Percentiles rank a stretch among this genome's conserved stretches.
These are phyloP conservation scores for Skeletonema marinoi DNA, from an alignment of 108 stramenopile genomes.

Conservation along the genomic window DNA sequence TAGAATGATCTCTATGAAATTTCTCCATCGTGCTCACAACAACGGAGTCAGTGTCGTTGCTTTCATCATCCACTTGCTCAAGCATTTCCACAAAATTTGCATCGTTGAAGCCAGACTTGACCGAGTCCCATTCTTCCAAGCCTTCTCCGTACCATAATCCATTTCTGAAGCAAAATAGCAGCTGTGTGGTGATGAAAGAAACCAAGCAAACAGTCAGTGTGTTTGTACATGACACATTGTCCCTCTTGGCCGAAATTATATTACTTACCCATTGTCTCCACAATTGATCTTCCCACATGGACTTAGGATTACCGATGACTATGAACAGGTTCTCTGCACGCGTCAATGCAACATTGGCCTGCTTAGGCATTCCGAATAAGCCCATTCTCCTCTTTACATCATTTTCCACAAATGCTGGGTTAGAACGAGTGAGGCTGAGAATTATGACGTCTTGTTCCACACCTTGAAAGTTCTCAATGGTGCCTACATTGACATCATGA, in stretches of 20 bases:
- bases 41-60: neutral
- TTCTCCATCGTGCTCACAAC: slow-evolving; percentile 34
- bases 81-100: neutral
- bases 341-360: slow-evolving; percentile 78
- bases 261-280: slow-evolving; percentile 56
- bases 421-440: slow-evolving; percentile 67
- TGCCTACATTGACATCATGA: slow-evolving; percentile 67
- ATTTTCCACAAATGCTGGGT: slow-evolving; percentile 41
- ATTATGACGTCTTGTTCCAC: slow-evolving; percentile 76
- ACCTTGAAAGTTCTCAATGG: slow-evolving; percentile 77
- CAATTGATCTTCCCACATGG: slow-evolving; percentile 57
- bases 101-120: neutral
- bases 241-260: neutral
- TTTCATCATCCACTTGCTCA: slow-evolving; percentile 3
- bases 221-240: neutral
- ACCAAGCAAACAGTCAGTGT: neutral
- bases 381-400: slow-evolving; percentile 61
- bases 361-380: slow-evolving; percentile 69
- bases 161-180: slow-evolving; percentile 67
- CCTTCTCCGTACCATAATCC: slow-evolving; percentile 71
- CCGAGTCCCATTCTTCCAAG: neutral
- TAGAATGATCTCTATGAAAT: slow-evolving; percentile 22
- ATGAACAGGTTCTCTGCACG: slow-evolving; percentile 67
- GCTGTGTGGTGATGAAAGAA: neutral
- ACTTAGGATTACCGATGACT: slow-evolving; percentile 69